These are phyloP conservation scores for Firmiana major DNA, from an alignment of 345 rosid genomes.

Conservation along the genomic window DNA sequence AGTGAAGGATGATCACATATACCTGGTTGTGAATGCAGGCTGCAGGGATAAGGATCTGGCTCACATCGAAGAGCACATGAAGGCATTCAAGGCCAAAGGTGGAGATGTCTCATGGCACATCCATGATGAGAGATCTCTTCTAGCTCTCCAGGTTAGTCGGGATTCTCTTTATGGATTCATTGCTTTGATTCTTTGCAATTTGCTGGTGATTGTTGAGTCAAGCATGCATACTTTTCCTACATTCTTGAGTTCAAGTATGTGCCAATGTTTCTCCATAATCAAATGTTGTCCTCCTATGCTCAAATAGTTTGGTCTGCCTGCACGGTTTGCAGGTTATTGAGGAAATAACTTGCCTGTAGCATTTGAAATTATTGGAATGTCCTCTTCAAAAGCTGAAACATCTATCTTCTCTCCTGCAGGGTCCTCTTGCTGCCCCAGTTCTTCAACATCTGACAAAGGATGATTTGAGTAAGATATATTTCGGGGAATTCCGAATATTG, in stretches of 20 bases:
- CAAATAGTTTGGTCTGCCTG: not conserved
- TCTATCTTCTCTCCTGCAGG: conserved; percentile 42
- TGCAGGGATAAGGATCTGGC: conserved; percentile 99
- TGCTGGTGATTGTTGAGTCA: not conserved
- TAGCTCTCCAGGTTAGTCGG: conserved; percentile 84
- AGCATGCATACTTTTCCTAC: not conserved
- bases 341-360: not conserved
- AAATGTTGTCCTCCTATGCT: not conserved
- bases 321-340: not conserved
- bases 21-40: conserved; percentile 96
- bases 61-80: conserved; percentile 94
- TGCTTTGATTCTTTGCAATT: not conserved
- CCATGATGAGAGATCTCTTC: conserved; percentile 97
- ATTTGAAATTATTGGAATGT: not conserved
- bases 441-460: conserved; percentile 88
- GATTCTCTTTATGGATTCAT: conserved; percentile 6
- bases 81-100: conserved; percentile 84
- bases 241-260: not conserved
- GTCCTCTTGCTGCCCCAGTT: conserved; percentile 91
- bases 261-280: not conserved
- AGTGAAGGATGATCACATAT: conserved; percentile 72
- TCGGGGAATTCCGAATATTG: conserved; percentile 76
- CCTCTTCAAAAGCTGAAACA: not conserved
- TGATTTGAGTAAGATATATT: conserved; percentile 86
- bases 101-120: conserved; percentile 96